A percentile compares a stretch with the other conserved stretches of the same genome.
These are phyloP conservation scores for Aspergillus sp. DNA, from an alignment of 2,329 filamentous ascomycete species.

Conservation along the genomic window DNA sequence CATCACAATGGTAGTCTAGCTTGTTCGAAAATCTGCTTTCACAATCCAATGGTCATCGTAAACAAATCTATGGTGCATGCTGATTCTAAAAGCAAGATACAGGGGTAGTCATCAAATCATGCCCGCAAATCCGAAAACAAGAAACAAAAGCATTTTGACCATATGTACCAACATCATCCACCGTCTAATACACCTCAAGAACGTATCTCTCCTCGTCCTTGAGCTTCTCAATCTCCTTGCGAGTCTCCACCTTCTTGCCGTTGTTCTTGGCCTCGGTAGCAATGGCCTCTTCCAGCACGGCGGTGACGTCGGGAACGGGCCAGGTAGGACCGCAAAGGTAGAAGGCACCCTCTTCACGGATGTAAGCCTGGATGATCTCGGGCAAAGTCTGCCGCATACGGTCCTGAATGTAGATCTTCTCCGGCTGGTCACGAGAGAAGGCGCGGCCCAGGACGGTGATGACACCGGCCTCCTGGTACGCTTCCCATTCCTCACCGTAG, in stretches of 20 bases:
- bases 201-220: conserved; percentile 96
- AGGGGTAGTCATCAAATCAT: background rate
- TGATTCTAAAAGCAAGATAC: background rate
- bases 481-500: conserved; percentile 99
- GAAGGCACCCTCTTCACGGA: conserved; percentile 84
- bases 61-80: background rate
- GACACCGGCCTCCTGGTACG: conserved; percentile 91
- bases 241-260: conserved; percentile 75
- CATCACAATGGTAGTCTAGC: too few species aligned
- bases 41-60: too few species aligned
- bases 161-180: background rate
- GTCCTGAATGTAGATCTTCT: conserved; percentile 99
- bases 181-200: conserved; percentile 82
- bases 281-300: conserved; percentile 90
- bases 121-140: background rate
- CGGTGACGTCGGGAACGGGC: conserved; percentile 96
- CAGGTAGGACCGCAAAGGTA: conserved; percentile 98
- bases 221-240: conserved; percentile 92
- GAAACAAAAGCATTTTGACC: conserved; percentile 1
- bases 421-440: conserved; percentile 92
- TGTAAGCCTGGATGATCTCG: conserved; percentile 82
- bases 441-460: conserved; percentile 91
- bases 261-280: conserved; percentile 66
- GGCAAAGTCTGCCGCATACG: conserved; percentile 85
- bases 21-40: too few species aligned